Conservation (phyloP, 148 eudicot genomes). For the Tetragonia tetragonoides region DNA sequence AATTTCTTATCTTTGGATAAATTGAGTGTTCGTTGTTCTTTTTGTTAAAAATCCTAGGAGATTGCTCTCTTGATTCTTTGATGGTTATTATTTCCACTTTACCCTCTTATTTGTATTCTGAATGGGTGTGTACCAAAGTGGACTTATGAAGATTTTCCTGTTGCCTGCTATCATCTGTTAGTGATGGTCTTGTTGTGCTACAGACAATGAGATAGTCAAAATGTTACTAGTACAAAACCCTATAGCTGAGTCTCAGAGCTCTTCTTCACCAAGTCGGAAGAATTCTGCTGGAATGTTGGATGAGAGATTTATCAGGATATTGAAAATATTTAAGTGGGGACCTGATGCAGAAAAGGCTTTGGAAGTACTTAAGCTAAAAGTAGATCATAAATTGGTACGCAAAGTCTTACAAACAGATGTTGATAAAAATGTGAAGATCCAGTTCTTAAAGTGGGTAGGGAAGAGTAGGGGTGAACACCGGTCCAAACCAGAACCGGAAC, state of each 20-base stretch:
- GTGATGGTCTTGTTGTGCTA: constrained; percentile 10
- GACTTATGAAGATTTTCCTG: background rate
- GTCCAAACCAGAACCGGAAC: too few species aligned
- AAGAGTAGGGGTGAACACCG: too few species aligned
- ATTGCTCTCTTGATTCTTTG: background rate
- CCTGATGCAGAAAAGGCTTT: constrained; percentile 97
- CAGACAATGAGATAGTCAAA: constrained; percentile 82
- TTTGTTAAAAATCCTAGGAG: too few species aligned
- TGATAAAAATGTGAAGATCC: constrained; percentile 66
- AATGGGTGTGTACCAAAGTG: background rate
- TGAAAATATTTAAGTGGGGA: constrained; percentile 98
- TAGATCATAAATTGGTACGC: constrained; percentile 85
- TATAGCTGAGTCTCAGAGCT: constrained; percentile 33
- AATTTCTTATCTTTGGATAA: background rate
- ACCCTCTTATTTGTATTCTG: background rate
- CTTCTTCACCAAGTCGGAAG: constrained; percentile 23
- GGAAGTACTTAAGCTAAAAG: constrained; percentile 81
- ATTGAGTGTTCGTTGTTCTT: background rate
- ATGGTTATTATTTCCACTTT: background rate
- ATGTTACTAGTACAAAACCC: constrained; percentile 65
- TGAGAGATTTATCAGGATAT: constrained; percentile 82
- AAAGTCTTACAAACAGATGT: constrained; percentile 84
- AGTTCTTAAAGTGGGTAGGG: constrained; percentile 93
- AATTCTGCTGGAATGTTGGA: constrained; percentile 54
- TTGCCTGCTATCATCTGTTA: background rate